Evolutionary conservation across 345 rosid species (phyloP).

Genomic region (Gossypium stocksii): DNA sequence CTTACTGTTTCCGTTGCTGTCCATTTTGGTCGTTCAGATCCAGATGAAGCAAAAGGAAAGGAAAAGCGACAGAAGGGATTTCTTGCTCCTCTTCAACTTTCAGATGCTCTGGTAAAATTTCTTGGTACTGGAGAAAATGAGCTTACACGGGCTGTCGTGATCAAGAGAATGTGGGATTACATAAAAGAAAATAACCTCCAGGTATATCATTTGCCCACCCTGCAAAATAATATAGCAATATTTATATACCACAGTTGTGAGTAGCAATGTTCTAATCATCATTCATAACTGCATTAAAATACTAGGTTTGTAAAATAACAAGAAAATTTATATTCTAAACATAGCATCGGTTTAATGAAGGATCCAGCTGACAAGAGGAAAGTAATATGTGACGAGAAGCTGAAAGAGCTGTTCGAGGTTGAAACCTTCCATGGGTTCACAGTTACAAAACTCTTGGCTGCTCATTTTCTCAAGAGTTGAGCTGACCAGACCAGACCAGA

Average conservation of each 20-base stretch:
- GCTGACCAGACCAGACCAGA: slow-evolving; percentile 23
- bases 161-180: slow-evolving; percentile 51
- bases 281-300: neutral
- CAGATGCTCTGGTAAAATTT: slow-evolving; percentile 46
- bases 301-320: neutral
- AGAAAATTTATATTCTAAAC: neutral
- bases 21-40: slow-evolving; percentile 16
- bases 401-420: slow-evolving; percentile 47
- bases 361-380: slow-evolving; percentile 52
- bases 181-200: slow-evolving; percentile 45
- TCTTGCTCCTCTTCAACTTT: slow-evolving; percentile 52
- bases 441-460: slow-evolving; percentile 35
- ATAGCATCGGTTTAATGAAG: slow-evolving; percentile 24
- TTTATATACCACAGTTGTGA: neutral
- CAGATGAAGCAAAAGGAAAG: slow-evolving; percentile 40
- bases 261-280: neutral
- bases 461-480: slow-evolving; percentile 43
- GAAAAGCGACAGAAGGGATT: slow-evolving; percentile 50
- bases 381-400: slow-evolving; percentile 44
- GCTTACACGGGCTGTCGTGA: slow-evolving; percentile 37
- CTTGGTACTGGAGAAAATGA: slow-evolving; percentile 48
- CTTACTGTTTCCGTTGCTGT: neutral
- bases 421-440: slow-evolving; percentile 49
- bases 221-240: neutral
- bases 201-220: slow-evolving; percentile 22